Evolutionary conservation across 371 early-diverging fungal genomes (phyloP), one percentile per base, ranked within the genome.

Genomic region (Mucor saturninus): DNA sequence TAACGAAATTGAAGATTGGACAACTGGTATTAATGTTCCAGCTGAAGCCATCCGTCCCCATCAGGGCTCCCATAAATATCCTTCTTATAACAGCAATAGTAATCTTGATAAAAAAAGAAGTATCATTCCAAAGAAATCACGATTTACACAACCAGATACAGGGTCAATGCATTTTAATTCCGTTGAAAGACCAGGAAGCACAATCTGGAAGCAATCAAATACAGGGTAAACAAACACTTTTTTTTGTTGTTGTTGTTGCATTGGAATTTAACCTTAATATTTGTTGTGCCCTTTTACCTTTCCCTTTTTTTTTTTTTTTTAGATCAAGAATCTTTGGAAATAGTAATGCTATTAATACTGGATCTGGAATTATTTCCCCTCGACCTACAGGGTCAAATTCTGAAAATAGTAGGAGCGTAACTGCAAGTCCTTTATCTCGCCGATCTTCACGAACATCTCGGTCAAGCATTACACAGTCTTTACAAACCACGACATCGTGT

Each of bases 1-100:
- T n/a, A 67, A 73, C 43, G 82, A 79, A 46, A 86, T 86, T 40
- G 87, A 86, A 62, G 66, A 73, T 21, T 86, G 87, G 87, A 80
- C 78, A 21, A 72, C 81, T 1, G 77, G 80, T 37, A 82, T 79
- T 46, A 63, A 78, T 50, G 72, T 71, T 13, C 79, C 83, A 37
- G 83, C 80, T n/a, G 72, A 71, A 54, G 71, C 71, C 5, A 67
- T 60, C 14, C 64, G 67, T 4, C 67, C 72, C n/a, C 63, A 58
- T 14, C 13, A 30, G 2, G 48, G 35, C 4, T 15, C 59, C 5
- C 15, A 39, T 15, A 55, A 32, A 35, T 26, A 35, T 11, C 38
- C 51, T 7, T 49, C 35, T 0, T 35, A 35, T 35, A 35, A 50
- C 8, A 45, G n/a, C 15, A 28, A 37, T 15, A 15, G 30, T 11